phyloP scores from a whole-genome alignment of 2,329 filamentous ascomycete species.

The Polytolypa hystricis region DNA sequence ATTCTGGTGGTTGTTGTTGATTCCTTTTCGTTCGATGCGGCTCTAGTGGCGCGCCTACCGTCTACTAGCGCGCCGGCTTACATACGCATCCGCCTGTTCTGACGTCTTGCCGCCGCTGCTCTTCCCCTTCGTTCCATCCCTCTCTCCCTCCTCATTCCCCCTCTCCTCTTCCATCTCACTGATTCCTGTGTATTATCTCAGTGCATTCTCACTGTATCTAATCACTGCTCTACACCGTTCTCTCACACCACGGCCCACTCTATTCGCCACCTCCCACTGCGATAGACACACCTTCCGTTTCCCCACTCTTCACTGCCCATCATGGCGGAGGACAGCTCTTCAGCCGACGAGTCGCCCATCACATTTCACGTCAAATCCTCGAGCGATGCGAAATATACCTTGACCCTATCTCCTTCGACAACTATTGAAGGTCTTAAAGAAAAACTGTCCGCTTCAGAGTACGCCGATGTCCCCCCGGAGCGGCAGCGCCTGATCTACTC shows the following conservation, averaged over 20 bases:
- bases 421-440: conserved; percentile 79
- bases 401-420: conserved; percentile 67
- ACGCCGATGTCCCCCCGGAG: conserved; percentile 76
- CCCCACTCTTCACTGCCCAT: conserved; percentile 8
- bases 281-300: conserved; percentile 2
- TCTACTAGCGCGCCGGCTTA: neutral
- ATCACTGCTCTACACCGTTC: conserved; percentile 10
- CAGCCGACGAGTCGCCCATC: conserved; percentile 59
- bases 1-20: conserved; percentile 1
- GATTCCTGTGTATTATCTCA: no score
- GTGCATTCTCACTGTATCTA: no score
- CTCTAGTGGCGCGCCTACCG: conserved; percentile 7
- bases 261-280: neutral
- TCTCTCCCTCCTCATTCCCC: no score
- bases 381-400: conserved; percentile 70
- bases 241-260: conserved; percentile 4
- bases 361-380: conserved; percentile 98
- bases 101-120: conserved; percentile 3
- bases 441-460: conserved; percentile 70
- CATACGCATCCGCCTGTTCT: no score
- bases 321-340: conserved; percentile 31
- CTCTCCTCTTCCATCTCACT: no score
- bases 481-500: conserved; percentile 96
- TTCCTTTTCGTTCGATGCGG: conserved; percentile 10
- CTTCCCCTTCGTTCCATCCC: neutral